A percentile compares a stretch with the other conserved stretches of the same genome.
These are phyloP conservation scores for Calonectria multiphialidica DNA, from an alignment of 2,329 filamentous ascomycete genomes.

Conservation along the genomic window DNA sequence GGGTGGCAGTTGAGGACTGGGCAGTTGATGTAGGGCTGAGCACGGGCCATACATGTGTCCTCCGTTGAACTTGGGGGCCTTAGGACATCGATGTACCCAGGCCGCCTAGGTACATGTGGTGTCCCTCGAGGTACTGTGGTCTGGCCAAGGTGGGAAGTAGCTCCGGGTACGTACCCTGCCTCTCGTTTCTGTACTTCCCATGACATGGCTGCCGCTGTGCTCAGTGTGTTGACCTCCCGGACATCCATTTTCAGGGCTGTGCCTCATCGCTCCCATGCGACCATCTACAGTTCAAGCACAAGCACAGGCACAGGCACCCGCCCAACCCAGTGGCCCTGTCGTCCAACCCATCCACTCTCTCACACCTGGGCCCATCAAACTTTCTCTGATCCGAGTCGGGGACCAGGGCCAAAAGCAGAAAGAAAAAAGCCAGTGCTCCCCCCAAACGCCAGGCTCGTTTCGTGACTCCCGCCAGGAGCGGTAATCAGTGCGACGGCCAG, in stretches of 20 bases:
- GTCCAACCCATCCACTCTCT: not conserved
- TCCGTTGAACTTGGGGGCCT: not conserved
- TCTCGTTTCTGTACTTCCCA: not conserved
- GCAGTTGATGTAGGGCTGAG: conserved; percentile 45
- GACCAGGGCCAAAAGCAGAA: not conserved
- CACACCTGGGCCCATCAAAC: not conserved
- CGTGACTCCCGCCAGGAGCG: conserved; percentile 32
- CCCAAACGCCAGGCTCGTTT: conserved; percentile 29
- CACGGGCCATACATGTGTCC: conserved; percentile 28
- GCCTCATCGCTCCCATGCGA: conserved; percentile 21
- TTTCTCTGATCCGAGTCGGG: not conserved
- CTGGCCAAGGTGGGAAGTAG: conserved; percentile 22
- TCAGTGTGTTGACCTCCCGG: not conserved
- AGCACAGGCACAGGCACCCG: conserved; percentile 4
- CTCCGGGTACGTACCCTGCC: conserved; percentile 14
- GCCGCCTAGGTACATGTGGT: conserved; percentile 21
- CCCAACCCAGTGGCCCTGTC: conserved; percentile 1
- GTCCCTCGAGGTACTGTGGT: conserved; percentile 23
- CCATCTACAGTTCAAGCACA: conserved; percentile 11
- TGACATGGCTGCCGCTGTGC: not conserved
- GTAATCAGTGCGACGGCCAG: conserved; percentile 43
- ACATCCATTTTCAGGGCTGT: conserved; percentile 26
- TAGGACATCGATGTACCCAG: conserved; percentile 15
- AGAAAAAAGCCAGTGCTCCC: not conserved
- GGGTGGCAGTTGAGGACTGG: conserved; percentile 35